Evolutionary conservation across 2,329 filamentous ascomycete species (phyloP).

Genomic region (Penicillium sclerotiorum): DNA sequence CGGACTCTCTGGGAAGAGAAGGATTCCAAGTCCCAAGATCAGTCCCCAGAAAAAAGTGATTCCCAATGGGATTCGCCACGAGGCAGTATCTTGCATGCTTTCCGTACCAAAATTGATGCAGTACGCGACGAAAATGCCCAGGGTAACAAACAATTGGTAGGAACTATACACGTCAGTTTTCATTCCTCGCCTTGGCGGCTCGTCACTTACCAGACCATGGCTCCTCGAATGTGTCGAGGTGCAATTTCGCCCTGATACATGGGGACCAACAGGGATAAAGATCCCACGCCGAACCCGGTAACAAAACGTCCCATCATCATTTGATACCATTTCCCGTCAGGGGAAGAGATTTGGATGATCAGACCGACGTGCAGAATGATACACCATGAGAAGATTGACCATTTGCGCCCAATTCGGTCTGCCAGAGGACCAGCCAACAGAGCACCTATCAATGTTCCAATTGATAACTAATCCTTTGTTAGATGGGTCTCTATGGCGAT

Average conservation of each 20-base stretch:
- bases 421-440: conserved; percentile 45
- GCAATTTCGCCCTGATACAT: conserved; percentile 52
- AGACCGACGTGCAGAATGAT: conserved; percentile 45
- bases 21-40: conserved; percentile 57
- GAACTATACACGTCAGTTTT: conserved; percentile 30
- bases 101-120: conserved; percentile 51
- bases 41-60: conserved; percentile 60
- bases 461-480: conserved; percentile 35
- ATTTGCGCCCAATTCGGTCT: conserved; percentile 46
- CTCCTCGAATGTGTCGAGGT: conserved; percentile 50
- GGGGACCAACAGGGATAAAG: conserved; percentile 46
- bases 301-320: conserved; percentile 48
- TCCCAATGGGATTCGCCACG: conserved; percentile 56
- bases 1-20: conserved; percentile 59
- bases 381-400: conserved; percentile 46
- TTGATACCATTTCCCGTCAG: conserved; percentile 43
- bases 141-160: conserved; percentile 53
- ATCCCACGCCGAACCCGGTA: conserved; percentile 49
- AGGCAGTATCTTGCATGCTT: conserved; percentile 41
- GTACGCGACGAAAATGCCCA: conserved; percentile 51
- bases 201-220: conserved; percentile 39
- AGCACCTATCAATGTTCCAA: conserved; percentile 48
- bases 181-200: neutral
- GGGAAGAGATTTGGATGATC: conserved; percentile 47
- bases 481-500: neutral